Evolutionary conservation across 2,329 filamentous ascomycete genomes (phyloP).

Genomic region (Rhynchosporium graminicola): DNA sequence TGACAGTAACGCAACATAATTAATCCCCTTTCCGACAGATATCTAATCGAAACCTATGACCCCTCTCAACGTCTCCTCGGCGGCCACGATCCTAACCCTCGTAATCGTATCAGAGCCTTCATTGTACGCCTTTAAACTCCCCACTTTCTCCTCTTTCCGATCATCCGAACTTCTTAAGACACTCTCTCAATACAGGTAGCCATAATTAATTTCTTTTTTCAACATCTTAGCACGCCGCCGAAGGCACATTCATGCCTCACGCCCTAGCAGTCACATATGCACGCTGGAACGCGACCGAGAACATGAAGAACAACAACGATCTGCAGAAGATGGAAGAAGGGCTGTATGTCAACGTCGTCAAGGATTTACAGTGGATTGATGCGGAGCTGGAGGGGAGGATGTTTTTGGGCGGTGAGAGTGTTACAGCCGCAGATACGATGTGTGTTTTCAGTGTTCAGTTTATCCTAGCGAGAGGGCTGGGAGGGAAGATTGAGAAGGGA

Average conservation of each 20-base stretch:
- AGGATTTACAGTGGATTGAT: constrained; percentile 49
- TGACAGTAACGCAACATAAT: too few relatives aligned
- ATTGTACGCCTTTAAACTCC: constrained; percentile 27
- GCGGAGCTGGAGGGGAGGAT: constrained; percentile 43
- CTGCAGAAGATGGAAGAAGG: constrained; percentile 42
- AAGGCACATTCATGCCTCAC: constrained; percentile 50
- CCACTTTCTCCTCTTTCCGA: too few relatives aligned
- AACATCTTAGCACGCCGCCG: constrained; percentile 41
- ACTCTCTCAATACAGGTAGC: too few relatives aligned
- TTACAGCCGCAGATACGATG: constrained; percentile 11
- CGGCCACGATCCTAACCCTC: not conserved
- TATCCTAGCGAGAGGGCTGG: constrained; percentile 21
- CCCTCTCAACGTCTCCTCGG: constrained; percentile 38
- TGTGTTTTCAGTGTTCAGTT: constrained; percentile 20
- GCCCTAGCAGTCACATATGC: constrained; percentile 48
- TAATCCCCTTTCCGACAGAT: constrained; percentile 37
- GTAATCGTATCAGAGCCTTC: constrained; percentile 40
- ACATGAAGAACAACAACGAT: constrained; percentile 31
- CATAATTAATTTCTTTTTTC: too few relatives aligned
- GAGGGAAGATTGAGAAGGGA: constrained; percentile 9
- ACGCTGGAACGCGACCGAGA: constrained; percentile 44
- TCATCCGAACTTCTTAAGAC: too few relatives aligned
- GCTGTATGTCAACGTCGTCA: constrained; percentile 46
- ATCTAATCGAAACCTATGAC: constrained; percentile 50
- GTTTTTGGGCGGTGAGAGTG: constrained; percentile 38